Evolutionary conservation across 345 rosid species (phyloP).

Genomic region (Erodium maritimum): DNA sequence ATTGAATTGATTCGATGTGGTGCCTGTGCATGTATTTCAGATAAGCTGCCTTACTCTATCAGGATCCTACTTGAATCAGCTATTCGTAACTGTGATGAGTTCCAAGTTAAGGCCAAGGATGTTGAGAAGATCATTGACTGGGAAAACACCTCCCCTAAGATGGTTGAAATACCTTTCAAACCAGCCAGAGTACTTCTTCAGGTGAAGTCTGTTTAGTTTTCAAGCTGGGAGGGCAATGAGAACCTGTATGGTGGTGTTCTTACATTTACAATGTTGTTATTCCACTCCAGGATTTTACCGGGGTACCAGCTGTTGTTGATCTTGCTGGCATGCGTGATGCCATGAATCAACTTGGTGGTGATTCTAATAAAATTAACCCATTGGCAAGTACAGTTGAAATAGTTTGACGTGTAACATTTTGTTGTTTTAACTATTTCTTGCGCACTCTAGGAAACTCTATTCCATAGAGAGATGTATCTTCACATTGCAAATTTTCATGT

Average conservation of each 20-base stretch:
- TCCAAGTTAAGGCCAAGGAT: slow-evolving; percentile 65
- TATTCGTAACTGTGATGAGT: slow-evolving; percentile 66
- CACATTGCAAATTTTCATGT: too few relatives aligned
- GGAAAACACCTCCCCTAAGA: slow-evolving; percentile 63
- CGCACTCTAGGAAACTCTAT: too few relatives aligned
- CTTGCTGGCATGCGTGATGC: slow-evolving; percentile 84
- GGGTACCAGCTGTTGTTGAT: slow-evolving; percentile 81
- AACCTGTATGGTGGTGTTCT: background rate
- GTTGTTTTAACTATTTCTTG: too few relatives aligned
- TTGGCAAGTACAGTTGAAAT: slow-evolving; percentile 25
- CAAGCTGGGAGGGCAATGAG: background rate
- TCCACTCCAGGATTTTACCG: slow-evolving; percentile 50
- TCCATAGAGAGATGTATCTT: too few relatives aligned
- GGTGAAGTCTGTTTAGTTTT: slow-evolving; percentile 16
- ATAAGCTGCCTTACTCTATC: slow-evolving; percentile 57
- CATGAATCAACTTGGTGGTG: slow-evolving; percentile 59
- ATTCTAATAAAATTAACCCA: slow-evolving; percentile 59
- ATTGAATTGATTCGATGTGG: background rate
- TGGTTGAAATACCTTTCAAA: slow-evolving; percentile 72
- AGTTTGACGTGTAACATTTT: background rate
- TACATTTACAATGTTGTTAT: slow-evolving; percentile 1
- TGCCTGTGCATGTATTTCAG: slow-evolving; percentile 19
- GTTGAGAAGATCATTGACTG: slow-evolving; percentile 80
- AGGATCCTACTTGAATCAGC: slow-evolving; percentile 70
- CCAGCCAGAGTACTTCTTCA: slow-evolving; percentile 77